Base-by-base conservation (phyloP, 495 filamentous ascomycete species). In the Zalerion maritima region DNA sequence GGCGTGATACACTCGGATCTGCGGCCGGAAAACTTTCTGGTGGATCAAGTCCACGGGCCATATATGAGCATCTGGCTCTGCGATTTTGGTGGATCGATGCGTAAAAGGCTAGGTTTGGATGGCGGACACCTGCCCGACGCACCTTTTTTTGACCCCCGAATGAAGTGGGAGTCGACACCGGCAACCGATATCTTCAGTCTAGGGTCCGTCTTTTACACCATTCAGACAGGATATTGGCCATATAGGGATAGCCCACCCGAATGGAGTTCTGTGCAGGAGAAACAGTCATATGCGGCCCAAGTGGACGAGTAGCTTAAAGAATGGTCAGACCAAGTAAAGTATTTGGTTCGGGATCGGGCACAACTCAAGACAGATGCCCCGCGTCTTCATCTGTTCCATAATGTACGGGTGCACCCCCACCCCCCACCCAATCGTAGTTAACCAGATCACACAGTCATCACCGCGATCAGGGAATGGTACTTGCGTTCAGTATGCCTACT, bases 341-440 rank as follows among this genome's bases (percentile, higher is more conserved):
- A 91, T 68, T 50, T 91, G 83, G 46, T 93, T 93, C 3, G 78
- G 85, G 37, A 92, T 82, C 0, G 87, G 87, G 40, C 86, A 96
- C 26, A 77, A 73, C 48, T 97, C 89, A 19, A 96, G 55, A 14
- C 87, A 71, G 32, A 96, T 81, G 30, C 71, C 69, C 37, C 77
- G 77, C 29, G 77, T 68, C 50, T 86, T 87, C 55, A 93, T 74
- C 42, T 85, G 63, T 32, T 80, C 67, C 37, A 89, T 75, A 21
- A 94, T 62, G 11, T 82, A 64, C 0, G 86, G 86, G 48, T 94
- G 91, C 33, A n/a, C n/a, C n/a, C n/a, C n/a, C n/a, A n/a, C n/a
- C n/a, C n/a, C n/a, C n/a, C n/a, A n/a, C n/a, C n/a, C n/a, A n/a
- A n/a, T n/a, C n/a, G n/a, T n/a, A 19, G 34, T 37, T 6, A 22